Percentiles rank a stretch among this genome's conserved stretches.
These are phyloP conservation scores for Sporothrix humicola DNA, from an alignment of 2,329 filamentous ascomycete species.

Conservation along the genomic window DNA sequence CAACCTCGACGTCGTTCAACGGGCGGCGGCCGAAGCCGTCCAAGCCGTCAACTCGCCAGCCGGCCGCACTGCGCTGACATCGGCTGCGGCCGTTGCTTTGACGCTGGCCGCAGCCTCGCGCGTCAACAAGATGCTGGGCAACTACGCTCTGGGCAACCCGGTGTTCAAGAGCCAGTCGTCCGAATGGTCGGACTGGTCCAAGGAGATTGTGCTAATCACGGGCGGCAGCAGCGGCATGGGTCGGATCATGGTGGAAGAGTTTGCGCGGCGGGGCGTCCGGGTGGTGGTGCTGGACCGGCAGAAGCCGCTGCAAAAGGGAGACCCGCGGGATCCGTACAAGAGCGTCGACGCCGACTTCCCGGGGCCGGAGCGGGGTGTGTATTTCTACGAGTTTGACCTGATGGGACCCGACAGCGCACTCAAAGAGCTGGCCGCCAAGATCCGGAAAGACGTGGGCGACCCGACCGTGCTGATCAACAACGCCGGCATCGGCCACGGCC, in stretches of 20 bases:
- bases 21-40: background rate
- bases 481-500: constrained; percentile 67
- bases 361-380: constrained; percentile 54
- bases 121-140: constrained; percentile 28
- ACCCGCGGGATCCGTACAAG: background rate
- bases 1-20: background rate
- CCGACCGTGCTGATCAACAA: constrained; percentile 77
- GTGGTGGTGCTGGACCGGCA: constrained; percentile 76
- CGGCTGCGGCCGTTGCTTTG: constrained; percentile 9
- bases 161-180: background rate
- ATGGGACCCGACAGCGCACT: constrained; percentile 60
- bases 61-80: background rate
- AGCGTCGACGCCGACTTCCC: constrained; percentile 38
- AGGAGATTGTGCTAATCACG: constrained; percentile 69
- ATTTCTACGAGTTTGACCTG: constrained; percentile 74
- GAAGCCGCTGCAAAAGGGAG: constrained; percentile 47
- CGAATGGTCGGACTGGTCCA: constrained; percentile 28
- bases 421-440: constrained; percentile 54
- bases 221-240: constrained; percentile 79
- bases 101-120: background rate
- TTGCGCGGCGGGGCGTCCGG: constrained; percentile 69
- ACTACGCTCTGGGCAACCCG: constrained; percentile 29
- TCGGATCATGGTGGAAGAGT: constrained; percentile 64
- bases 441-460: constrained; percentile 63
- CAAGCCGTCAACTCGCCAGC: background rate